A percentile compares a stretch with the other conserved stretches of the same genome.
These are phyloP conservation scores for Vickermania ingenoplastis DNA, from an alignment of 208 protist genomes.

Conservation along the genomic window DNA sequence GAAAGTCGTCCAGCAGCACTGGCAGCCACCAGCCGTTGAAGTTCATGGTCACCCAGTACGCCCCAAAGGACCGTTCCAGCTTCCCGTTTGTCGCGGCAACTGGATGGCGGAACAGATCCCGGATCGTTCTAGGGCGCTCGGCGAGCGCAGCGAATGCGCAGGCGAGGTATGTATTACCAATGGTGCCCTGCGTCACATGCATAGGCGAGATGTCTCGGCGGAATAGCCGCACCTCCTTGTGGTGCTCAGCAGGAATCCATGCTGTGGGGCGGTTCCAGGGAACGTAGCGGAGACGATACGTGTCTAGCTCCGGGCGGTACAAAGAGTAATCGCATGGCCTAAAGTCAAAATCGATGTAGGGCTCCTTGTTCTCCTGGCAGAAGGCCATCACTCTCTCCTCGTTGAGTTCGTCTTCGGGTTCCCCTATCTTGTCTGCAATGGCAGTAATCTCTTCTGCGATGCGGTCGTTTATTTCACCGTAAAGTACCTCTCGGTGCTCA, in stretches of 20 bases:
- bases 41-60: constrained; percentile 71
- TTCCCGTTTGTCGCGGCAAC: constrained; percentile 35
- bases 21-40: constrained; percentile 79
- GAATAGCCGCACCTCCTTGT: constrained; percentile 58
- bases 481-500: constrained; percentile 31
- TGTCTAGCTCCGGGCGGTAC: constrained; percentile 53
- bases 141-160: constrained; percentile 53
- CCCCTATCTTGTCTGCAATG: constrained; percentile 31
- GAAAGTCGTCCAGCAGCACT: constrained; percentile 71
- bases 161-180: constrained; percentile 76
- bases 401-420: constrained; percentile 23
- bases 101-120: constrained; percentile 63
- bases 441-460: constrained; percentile 24
- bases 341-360: constrained; percentile 64
- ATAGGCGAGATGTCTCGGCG: constrained; percentile 45
- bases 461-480: constrained; percentile 29
- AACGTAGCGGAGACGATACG: constrained; percentile 37
- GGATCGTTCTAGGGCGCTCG: constrained; percentile 23
- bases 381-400: constrained; percentile 45
- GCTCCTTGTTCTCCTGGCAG: constrained; percentile 37
- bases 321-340: constrained; percentile 52
- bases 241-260: constrained; percentile 47
- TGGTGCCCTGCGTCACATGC: constrained; percentile 60
- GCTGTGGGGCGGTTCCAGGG: constrained; percentile 49
- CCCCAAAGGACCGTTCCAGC: constrained; percentile 46